Evolutionary conservation across 1,284 basidiomycete species (phyloP), one percentile per base, ranked within the genome.

Genomic region (Sphagnurus paluster): DNA sequence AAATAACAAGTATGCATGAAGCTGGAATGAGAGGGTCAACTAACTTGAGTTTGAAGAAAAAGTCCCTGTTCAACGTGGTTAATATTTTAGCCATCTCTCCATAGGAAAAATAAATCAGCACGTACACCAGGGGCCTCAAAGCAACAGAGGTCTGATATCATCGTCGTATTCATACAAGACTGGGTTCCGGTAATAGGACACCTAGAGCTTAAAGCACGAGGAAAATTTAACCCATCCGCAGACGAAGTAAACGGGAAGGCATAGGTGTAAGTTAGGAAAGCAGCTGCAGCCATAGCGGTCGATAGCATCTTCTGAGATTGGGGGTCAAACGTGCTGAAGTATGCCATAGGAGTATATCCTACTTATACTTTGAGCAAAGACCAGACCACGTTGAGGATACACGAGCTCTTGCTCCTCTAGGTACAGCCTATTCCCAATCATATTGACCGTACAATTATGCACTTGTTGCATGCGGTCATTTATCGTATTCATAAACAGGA

Each of bases 21-120:
- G n/a, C n/a, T n/a, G n/a, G n/a, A n/a, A n/a, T n/a, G n/a, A n/a
- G n/a, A n/a, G n/a, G n/a, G n/a, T n/a, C n/a, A n/a, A n/a, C n/a
- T n/a, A n/a, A 78, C 80, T 70, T 84, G 84, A 2, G 82, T 81
- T 59, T 85, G 82, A 46, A 84, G 57, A 26, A 87, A 56, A 32
- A 82, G 62, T 32, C 83, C 84, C 83, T 85, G 46, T 39, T 25
- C 28, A 48, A 17, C 6, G 41, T 19, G 9, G 26, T 38, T 35
- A 34, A 36, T 34, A 9, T 14, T 17, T 26, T 11, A 37, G 20
- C 13, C 39, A 47, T 26, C 17, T n/a, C n/a, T n/a, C n/a, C n/a
- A n/a, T n/a, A n/a, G 23, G 13, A 11, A 29, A 17, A 39, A 10
- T 20, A 25, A 10, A 24, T 42, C 26, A 21, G n/a, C n/a, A 61